Evolutionary conservation across 1,139 yeast species (phyloP), one percentile per base, ranked within the genome.

Genomic region (Zygosaccharomyces sapae): DNA sequence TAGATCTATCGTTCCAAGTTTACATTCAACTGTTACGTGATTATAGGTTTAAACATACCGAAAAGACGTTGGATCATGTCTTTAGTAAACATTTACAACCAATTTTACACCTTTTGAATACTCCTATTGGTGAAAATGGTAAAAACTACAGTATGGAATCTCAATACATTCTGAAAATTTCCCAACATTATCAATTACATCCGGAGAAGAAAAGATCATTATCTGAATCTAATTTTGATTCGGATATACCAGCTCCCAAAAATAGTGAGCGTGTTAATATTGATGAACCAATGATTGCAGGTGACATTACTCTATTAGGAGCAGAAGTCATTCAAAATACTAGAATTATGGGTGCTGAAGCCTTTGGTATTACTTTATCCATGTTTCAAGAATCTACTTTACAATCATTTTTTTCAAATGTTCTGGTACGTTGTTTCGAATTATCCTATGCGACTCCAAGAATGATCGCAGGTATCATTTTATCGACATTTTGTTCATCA

Each of bases 61-160:
- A 66, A 33, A 63, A 69, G 31, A 55, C 70, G 3, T 63, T 81
- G 48, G 84, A 79, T 48, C 70, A 70, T 1, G 63, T 79, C 0
- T 75, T 83, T 49, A 62, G 69, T 4, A 69, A 71, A 4, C 89
- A 84, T 57, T 69, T 80, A 53, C 73, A 72, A 35, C 82, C 95
- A 0, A 72, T 88, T 44, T 68, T 88, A 43, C 77, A 82, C 9
- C 72, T 94, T 41, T 65, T 89, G 41, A 83, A 87, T 83, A 92
- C 97, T 0, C 98, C 98, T 4, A 85, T 94, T 53, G 98, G 99
- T 52, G 81, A 89, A 47, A 86, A 96, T 2, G 81, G 98, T 55
- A 87, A 85, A 63, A 86, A 84, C 57, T 92, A 87, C 67, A 79
- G 81, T 40, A 87, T 94, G 96, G 83, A 87, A 57, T 73, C 88